Percentiles rank a stretch among this genome's conserved stretches.
Evolutionary conservation across 192 early-diverging fungal species (phyloP).

Genomic region (Rhizophagus sp.): DNA sequence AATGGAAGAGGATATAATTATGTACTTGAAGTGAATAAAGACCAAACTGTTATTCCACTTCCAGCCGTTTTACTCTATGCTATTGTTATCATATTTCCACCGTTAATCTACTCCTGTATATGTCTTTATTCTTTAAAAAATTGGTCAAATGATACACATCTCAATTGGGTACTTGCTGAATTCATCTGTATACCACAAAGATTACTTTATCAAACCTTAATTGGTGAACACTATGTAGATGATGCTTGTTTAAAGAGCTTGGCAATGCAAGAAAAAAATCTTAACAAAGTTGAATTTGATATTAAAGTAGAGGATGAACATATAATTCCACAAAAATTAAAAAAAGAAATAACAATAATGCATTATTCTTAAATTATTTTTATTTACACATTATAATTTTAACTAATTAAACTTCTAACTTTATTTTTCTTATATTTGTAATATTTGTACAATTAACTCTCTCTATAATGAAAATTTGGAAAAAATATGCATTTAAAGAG

Average conservation of each 20-base stretch:
- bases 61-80: neutral
- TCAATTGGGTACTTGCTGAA: slow-evolving; percentile 8
- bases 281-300: neutral
- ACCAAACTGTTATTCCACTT: neutral
- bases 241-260: neutral
- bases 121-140: neutral
- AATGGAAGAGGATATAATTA: neutral
- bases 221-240: neutral
- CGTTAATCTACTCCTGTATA: neutral
- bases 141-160: neutral
- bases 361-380: too few species aligned
- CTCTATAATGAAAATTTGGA: too few species aligned
- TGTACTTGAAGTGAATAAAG: neutral
- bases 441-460: too few species aligned
- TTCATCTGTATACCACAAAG: slow-evolving; percentile 6
- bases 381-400: too few species aligned
- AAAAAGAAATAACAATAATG: too few species aligned
- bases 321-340: too few species aligned
- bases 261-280: neutral
- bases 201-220: neutral
- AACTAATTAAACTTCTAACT: too few species aligned
- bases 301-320: neutral
- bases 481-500: too few species aligned
- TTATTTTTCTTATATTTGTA: too few species aligned
- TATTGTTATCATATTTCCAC: neutral